Conservation (phyloP, 805 yeast species). For the Candida yuanshanica region DNA sequence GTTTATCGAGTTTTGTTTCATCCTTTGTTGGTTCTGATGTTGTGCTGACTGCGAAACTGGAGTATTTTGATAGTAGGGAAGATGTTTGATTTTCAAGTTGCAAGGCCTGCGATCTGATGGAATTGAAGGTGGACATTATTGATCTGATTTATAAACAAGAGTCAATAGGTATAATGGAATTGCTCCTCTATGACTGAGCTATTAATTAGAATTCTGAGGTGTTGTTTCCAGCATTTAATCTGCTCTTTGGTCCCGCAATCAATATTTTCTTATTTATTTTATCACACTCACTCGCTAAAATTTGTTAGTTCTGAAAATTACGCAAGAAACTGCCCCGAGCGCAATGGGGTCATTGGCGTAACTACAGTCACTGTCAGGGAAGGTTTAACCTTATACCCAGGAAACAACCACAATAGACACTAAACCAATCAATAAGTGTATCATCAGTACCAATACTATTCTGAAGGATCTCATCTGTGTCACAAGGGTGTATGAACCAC, state of each 20-base stretch:
- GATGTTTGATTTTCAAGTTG: constrained; percentile 68
- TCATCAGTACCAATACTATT: constrained; percentile 6
- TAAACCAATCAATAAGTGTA: constrained; percentile 21
- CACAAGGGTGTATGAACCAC: constrained; percentile 38
- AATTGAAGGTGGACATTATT: constrained; percentile 48
- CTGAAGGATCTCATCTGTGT: constrained; percentile 25
- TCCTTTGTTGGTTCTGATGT: constrained; percentile 42
- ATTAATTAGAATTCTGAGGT: too few relatives aligned
- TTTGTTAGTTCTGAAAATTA: constrained; percentile 1
- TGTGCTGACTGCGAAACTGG: constrained; percentile 48
- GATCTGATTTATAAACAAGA: too few relatives aligned
- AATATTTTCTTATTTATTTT: background rate
- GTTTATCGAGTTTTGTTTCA: constrained; percentile 39
- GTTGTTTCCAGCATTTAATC: too few relatives aligned
- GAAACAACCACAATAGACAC: constrained; percentile 15
- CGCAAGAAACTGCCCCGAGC: background rate
- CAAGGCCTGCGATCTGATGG: constrained; percentile 62
- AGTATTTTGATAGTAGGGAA: constrained; percentile 43
- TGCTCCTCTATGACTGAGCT: too few relatives aligned
- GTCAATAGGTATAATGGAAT: too few relatives aligned
- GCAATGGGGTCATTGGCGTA: constrained; percentile 12
- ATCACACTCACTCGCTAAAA: background rate
- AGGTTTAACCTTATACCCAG: background rate
- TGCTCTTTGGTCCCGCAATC: too few relatives aligned
- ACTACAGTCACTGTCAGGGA: constrained; percentile 5